Evolutionary conservation across 805 yeast genomes (phyloP).

Genomic region (Hanseniaspora nectarophila): DNA sequence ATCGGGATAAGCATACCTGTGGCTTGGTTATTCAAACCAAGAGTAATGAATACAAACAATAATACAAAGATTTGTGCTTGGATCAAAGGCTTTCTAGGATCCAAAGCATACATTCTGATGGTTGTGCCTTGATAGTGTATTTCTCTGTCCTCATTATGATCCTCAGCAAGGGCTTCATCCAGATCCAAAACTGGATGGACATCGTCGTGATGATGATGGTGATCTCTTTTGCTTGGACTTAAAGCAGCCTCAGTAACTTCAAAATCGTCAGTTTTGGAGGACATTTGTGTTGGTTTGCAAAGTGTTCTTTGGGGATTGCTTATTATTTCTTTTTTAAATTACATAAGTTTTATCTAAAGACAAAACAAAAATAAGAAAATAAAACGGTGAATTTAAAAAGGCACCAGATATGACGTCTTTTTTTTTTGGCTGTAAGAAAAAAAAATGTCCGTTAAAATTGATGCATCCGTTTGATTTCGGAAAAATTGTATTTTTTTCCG

Average conservation of each 20-base stretch:
- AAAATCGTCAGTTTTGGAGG: background rate
- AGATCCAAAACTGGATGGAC: background rate
- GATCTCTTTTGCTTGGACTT: background rate
- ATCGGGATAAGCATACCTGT: constrained; percentile 29
- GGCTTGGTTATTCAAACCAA: constrained; percentile 29
- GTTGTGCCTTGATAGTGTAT: background rate
- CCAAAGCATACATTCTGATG: constrained; percentile 3
- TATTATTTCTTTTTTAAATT: too few species aligned
- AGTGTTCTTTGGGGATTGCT: too few species aligned
- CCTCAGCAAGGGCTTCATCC: background rate
- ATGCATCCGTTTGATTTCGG: too few species aligned
- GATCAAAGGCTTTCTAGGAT: background rate
- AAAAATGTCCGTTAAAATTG: too few species aligned
- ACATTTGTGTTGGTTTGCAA: background rate
- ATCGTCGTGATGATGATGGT: background rate
- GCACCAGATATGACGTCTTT: too few species aligned
- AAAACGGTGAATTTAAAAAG: too few species aligned
- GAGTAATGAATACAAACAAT: constrained; percentile 20
- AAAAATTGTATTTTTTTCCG: too few species aligned
- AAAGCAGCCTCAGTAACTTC: background rate
- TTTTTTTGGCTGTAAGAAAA: too few species aligned
- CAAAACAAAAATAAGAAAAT: too few species aligned
- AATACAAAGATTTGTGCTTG: background rate
- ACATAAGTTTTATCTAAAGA: too few species aligned
- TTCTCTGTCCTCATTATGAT: background rate